These are phyloP conservation scores for Colletotrichum brevisporum DNA, from an alignment of 2,329 filamentous ascomycete species.

Conservation along the genomic window DNA sequence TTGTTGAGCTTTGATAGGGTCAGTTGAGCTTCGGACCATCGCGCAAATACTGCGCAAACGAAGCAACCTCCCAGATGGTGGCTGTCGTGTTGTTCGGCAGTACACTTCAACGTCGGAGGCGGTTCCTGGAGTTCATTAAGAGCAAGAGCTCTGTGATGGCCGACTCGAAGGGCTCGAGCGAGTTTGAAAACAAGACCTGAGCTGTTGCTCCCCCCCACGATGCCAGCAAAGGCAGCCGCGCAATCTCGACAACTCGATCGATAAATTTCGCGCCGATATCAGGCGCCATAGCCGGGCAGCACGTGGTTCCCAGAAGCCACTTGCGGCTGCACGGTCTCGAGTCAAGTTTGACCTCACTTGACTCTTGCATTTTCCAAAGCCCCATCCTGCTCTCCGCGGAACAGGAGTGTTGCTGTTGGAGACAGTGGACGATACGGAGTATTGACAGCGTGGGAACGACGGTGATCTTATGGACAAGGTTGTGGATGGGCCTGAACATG, in stretches of 20 bases:
- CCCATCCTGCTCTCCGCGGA: constrained; percentile 18
- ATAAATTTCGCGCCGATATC: constrained; percentile 7
- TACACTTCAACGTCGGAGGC: no score
- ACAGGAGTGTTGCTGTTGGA: constrained; percentile 16
- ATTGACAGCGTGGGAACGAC: constrained; percentile 17
- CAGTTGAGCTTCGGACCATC: not conserved
- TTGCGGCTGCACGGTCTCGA: constrained; percentile 27
- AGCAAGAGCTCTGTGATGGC: not conserved
- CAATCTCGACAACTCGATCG: constrained; percentile 4
- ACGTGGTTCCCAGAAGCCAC: constrained; percentile 19
- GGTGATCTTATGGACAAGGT: constrained; percentile 35
- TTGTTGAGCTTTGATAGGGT: no score
- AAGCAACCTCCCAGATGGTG: no score
- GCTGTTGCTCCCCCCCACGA: not conserved
- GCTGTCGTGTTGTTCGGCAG: no score
- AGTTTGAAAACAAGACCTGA: constrained; percentile 10
- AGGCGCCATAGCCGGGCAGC: not conserved
- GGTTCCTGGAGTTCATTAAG: not conserved
- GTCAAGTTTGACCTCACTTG: constrained; percentile 33
- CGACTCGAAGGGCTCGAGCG: constrained; percentile 7
- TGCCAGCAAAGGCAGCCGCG: not conserved
- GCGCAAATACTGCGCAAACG: no score
- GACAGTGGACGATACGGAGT: constrained; percentile 7
- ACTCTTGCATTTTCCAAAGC: constrained; percentile 12
- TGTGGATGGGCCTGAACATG: constrained; percentile 14